Conservation (phyloP, 1,284 basidiomycete genomes). For the Chondrostereum purpureum region DNA sequence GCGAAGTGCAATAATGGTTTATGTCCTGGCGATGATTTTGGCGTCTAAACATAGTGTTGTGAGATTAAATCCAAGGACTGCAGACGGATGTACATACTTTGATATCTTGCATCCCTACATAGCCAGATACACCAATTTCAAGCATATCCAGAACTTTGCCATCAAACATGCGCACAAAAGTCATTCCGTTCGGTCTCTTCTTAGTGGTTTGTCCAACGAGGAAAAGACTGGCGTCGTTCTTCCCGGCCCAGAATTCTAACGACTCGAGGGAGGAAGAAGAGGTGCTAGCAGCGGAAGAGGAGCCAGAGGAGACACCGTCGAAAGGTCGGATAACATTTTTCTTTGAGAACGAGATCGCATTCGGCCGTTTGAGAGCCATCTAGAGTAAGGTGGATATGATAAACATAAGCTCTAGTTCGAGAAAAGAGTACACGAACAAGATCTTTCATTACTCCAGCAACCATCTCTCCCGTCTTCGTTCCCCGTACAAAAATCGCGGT, state of each 20-base stretch:
- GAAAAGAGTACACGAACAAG: slow-evolving; percentile 48
- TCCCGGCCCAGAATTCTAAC: slow-evolving; percentile 88
- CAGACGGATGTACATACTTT: slow-evolving; percentile 69
- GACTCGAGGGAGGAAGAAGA: slow-evolving; percentile 46
- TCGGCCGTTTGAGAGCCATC: slow-evolving; percentile 88
- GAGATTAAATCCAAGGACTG: not conserved
- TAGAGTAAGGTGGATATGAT: slow-evolving; percentile 25
- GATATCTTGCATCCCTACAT: slow-evolving; percentile 74
- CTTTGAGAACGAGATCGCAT: slow-evolving; percentile 90
- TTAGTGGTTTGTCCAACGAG: slow-evolving; percentile 90
- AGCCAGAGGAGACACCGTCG: slow-evolving; percentile 50
- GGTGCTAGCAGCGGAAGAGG: slow-evolving; percentile 18
- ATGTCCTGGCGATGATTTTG: slow-evolving; percentile 87
- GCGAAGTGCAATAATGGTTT: slow-evolving; percentile 95
- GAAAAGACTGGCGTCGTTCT: slow-evolving; percentile 95
- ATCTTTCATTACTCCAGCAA: slow-evolving; percentile 83
- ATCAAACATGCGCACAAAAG: slow-evolving; percentile 87
- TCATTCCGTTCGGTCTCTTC: slow-evolving; percentile 88
- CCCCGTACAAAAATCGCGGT: slow-evolving; percentile 89
- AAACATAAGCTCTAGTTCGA: not conserved
- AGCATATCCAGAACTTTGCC: slow-evolving; percentile 89
- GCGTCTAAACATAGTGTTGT: slow-evolving; percentile 43
- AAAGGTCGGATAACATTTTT: slow-evolving; percentile 93
- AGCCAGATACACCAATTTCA: slow-evolving; percentile 84
- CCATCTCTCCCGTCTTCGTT: slow-evolving; percentile 76